A percentile compares a stretch with the other conserved stretches of the same genome.
Evolutionary conservation across 331 rosid species (phyloP).

Genomic region (Rhamnella rubrinervis): DNA sequence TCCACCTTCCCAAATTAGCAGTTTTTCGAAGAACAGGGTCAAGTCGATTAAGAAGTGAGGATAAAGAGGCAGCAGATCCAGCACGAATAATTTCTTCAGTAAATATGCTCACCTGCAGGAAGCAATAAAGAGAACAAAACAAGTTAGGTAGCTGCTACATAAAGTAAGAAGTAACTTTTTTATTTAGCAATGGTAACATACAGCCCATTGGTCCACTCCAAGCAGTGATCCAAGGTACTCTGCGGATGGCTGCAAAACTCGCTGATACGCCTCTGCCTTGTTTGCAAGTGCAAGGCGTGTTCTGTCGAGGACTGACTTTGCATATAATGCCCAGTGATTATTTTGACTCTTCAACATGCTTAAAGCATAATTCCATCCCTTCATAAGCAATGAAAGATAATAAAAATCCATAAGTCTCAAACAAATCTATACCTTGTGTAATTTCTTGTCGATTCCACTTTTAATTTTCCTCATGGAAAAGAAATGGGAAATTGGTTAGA

Average conservation of each 20-base stretch:
- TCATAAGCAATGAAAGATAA: constrained; percentile 35
- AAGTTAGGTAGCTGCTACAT: constrained; percentile 1
- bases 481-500: neutral
- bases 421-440: neutral
- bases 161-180: constrained; percentile 5
- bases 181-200: constrained; percentile 36
- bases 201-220: constrained; percentile 90
- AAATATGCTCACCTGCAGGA: constrained; percentile 83
- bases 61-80: constrained; percentile 95
- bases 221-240: constrained; percentile 94
- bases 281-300: constrained; percentile 87
- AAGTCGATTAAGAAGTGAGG: constrained; percentile 82
- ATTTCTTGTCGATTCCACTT: constrained; percentile 17
- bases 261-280: constrained; percentile 84
- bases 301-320: constrained; percentile 96
- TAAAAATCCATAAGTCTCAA: constrained; percentile 15
- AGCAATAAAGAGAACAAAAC: constrained; percentile 36
- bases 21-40: constrained; percentile 92
- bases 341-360: constrained; percentile 58
- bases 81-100: constrained; percentile 98
- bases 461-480: constrained; percentile 8
- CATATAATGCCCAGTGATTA: constrained; percentile 79
- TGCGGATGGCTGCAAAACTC: constrained; percentile 85
- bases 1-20: constrained; percentile 92
- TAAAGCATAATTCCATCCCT: constrained; percentile 90